phyloP scores from a whole-genome alignment of 768 basidiomycete genomes.

The Trametes sanguinea region DNA sequence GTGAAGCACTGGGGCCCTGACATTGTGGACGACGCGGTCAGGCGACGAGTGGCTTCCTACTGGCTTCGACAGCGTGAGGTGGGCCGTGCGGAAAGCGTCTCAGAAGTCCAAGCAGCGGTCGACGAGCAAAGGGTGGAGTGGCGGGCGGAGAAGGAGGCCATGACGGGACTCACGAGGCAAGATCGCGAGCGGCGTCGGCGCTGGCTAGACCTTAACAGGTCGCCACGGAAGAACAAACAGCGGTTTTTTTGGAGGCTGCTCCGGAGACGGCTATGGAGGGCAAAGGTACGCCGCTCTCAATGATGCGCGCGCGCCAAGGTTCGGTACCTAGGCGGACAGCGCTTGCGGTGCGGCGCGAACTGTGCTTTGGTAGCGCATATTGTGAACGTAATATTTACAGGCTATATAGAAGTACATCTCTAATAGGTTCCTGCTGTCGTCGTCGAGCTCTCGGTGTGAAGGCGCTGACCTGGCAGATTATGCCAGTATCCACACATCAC shows the following conservation, averaged over 20 bases:
- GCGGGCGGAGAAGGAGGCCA: slow-evolving; percentile 14
- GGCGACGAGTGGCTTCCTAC: slow-evolving; percentile 56
- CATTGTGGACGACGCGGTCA: slow-evolving; percentile 59
- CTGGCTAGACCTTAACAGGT: slow-evolving; percentile 8
- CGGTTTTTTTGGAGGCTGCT: slow-evolving; percentile 24
- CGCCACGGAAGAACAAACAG: slow-evolving; percentile 11
- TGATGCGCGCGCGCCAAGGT: neutral
- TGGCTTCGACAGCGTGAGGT: slow-evolving; percentile 55
- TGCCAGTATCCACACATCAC: too few relatives aligned
- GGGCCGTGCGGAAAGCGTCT: slow-evolving; percentile 9
- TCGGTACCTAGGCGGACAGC: neutral
- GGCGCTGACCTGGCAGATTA: neutral
- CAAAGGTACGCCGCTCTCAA: slow-evolving; percentile 10
- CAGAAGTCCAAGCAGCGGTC: neutral
- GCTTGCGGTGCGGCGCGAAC: neutral
- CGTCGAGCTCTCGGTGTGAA: neutral
- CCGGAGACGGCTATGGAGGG: slow-evolving; percentile 20
- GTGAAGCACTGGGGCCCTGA: slow-evolving; percentile 54
- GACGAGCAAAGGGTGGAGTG: slow-evolving; percentile 15
- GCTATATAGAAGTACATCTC: slow-evolving; percentile 12
- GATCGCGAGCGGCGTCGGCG: slow-evolving; percentile 6
- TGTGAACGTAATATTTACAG: slow-evolving; percentile 20
- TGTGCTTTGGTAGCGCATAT: neutral
- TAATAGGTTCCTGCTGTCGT: neutral
- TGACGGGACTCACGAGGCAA: neutral